Conservation (phyloP, 2,329 filamentous ascomycete species). For the Coniochaeta ligniaria region DNA sequence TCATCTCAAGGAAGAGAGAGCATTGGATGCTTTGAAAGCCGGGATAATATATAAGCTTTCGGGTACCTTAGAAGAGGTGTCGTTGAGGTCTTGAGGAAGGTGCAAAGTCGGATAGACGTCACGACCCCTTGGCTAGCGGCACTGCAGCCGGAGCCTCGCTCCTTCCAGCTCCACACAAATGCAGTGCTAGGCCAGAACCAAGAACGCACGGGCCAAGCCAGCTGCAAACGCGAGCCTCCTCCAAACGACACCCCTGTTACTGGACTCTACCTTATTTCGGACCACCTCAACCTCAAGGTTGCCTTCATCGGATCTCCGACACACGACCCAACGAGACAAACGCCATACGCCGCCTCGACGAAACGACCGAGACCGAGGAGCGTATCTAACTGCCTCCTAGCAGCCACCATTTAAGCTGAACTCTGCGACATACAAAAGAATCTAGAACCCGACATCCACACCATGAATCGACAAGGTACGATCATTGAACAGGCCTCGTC, state of each 20-base stretch:
- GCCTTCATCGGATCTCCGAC: neutral
- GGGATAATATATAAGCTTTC: too few species aligned
- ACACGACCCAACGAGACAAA: neutral
- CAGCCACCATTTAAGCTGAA: neutral
- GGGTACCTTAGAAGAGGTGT: too few species aligned
- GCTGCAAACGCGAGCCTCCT: neutral
- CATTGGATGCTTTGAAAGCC: too few species aligned
- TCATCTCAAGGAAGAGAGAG: neutral
- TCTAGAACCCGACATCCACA: slow-evolving; percentile 8
- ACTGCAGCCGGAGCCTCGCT: neutral
- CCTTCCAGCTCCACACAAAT: neutral
- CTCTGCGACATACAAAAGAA: neutral
- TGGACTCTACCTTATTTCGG: neutral
- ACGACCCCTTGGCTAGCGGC: neutral
- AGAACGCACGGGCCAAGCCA: neutral
- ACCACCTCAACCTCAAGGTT: neutral
- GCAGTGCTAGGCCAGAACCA: neutral
- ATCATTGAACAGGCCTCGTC: slow-evolving; percentile 13
- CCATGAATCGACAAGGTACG: slow-evolving; percentile 57
- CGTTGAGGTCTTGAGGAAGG: neutral
- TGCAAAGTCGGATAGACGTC: neutral
- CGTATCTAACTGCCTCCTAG: neutral
- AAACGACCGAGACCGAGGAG: neutral
- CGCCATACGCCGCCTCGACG: neutral
- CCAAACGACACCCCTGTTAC: neutral